A percentile compares a stretch with the other conserved stretches of the same genome.
phyloP scores from a whole-genome alignment of 257 asterid genomes.

The Forsythia suspensa region DNA sequence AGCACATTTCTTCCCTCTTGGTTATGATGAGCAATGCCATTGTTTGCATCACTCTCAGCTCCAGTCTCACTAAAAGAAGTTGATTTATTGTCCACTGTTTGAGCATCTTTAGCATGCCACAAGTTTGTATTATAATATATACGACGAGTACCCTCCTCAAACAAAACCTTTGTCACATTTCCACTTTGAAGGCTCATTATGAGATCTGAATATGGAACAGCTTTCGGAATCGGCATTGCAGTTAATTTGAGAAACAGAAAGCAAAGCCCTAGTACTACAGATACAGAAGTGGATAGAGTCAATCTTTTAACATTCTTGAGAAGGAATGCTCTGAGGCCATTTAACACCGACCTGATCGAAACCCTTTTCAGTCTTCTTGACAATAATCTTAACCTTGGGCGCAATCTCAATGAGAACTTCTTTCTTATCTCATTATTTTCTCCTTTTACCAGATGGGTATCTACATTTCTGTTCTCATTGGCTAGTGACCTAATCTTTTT shows the following conservation, averaged over 20 bases:
- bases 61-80: constrained; percentile 20
- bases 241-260: constrained; percentile 73
- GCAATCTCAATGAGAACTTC: constrained; percentile 63
- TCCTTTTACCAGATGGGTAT: constrained; percentile 31
- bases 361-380: constrained; percentile 53
- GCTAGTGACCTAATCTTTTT: constrained; percentile 43
- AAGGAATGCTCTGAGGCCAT: constrained; percentile 51
- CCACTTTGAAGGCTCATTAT: constrained; percentile 68
- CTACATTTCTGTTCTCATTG: constrained; percentile 42
- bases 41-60: constrained; percentile 21
- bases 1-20: constrained; percentile 25
- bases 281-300: constrained; percentile 57
- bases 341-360: constrained; percentile 48
- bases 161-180: constrained; percentile 64
- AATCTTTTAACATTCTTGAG: constrained; percentile 61
- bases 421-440: constrained; percentile 38
- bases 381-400: constrained; percentile 59
- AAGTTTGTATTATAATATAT: constrained; percentile 62
- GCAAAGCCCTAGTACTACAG: constrained; percentile 74
- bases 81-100: constrained; percentile 23
- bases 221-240: constrained; percentile 65
- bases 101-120: constrained; percentile 21
- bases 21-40: constrained; percentile 18
- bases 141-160: constrained; percentile 90
- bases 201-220: constrained; percentile 80